A percentile compares a stretch with the other conserved stretches of the same genome.
These are phyloP conservation scores for Rhynchosporium agropyri DNA, from an alignment of 2,329 filamentous ascomycete genomes.

Conservation along the genomic window DNA sequence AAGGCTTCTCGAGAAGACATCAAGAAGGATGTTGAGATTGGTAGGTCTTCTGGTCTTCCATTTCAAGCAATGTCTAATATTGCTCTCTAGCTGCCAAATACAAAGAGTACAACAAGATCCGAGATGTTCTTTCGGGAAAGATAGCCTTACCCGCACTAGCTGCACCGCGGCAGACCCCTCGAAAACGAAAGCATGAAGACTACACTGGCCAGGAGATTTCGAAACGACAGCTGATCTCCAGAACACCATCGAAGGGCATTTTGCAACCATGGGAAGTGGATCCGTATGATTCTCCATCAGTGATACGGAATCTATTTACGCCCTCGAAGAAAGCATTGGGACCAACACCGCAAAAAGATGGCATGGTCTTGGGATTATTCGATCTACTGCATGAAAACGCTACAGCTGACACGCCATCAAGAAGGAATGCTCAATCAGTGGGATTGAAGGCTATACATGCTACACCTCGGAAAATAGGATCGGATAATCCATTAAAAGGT, in stretches of 20 bases:
- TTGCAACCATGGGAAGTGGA: conserved; percentile 46
- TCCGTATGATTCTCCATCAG: conserved; percentile 57
- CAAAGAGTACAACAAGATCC: conserved; percentile 71
- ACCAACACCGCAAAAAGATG: conserved; percentile 79
- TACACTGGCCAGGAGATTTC: conserved; percentile 50
- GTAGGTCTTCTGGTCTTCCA: conserved; percentile 49
- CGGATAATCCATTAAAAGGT: conserved; percentile 27
- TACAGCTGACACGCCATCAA: conserved; percentile 49
- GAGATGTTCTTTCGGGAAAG: conserved; percentile 61
- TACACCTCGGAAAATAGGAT: conserved; percentile 43
- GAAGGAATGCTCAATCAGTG: conserved; percentile 33
- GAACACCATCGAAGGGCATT: conserved; percentile 47
- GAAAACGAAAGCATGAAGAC: conserved; percentile 45
- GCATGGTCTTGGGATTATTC: conserved; percentile 75
- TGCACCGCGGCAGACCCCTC: conserved; percentile 41
- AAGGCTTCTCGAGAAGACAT: conserved; percentile 77
- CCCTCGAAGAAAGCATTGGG: conserved; percentile 65
- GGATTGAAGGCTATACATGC: conserved; percentile 41
- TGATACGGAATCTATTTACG: conserved; percentile 62
- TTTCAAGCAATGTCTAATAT: conserved; percentile 15
- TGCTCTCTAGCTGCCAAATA: conserved; percentile 57
- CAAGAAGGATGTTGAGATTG: conserved; percentile 71
- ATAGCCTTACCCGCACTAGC: conserved; percentile 42
- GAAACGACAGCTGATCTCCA: conserved; percentile 52
- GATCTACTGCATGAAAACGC: conserved; percentile 61